phyloP scores from a whole-genome alignment of 2,329 filamentous ascomycete species.

The Clonostachys rosea region DNA sequence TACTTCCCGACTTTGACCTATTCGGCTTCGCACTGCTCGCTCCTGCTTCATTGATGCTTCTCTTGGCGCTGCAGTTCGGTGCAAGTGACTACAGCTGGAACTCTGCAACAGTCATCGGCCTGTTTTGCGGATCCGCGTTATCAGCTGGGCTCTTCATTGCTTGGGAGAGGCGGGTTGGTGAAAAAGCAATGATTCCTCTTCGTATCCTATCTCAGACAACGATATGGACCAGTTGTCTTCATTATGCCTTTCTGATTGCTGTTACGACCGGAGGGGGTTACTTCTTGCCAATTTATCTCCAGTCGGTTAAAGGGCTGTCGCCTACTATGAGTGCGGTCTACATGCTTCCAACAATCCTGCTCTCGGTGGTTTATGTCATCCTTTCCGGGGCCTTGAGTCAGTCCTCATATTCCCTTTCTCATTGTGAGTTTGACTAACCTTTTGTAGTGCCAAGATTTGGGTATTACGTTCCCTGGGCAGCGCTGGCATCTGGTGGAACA shows the following conservation, averaged over 20 bases:
- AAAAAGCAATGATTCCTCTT: slow-evolving; percentile 27
- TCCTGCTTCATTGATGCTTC: slow-evolving; percentile 30
- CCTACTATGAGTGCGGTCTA: slow-evolving; percentile 29
- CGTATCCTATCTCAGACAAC: slow-evolving; percentile 5
- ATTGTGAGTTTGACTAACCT: slow-evolving; percentile 9
- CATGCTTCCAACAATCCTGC: slow-evolving; percentile 32
- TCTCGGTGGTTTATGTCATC: slow-evolving; percentile 27
- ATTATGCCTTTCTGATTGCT: slow-evolving; percentile 30
- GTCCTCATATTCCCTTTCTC: slow-evolving; percentile 7
- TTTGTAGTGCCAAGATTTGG: neutral
- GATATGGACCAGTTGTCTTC: slow-evolving; percentile 24
- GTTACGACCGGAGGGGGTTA: slow-evolving; percentile 34
- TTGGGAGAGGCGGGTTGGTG: slow-evolving; percentile 26
- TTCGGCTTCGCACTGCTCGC: slow-evolving; percentile 36
- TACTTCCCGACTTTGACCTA: slow-evolving; percentile 26
- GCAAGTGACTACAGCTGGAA: slow-evolving; percentile 22
- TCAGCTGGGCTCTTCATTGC: slow-evolving; percentile 17
- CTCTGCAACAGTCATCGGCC: slow-evolving; percentile 25
- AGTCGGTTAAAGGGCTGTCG: slow-evolving; percentile 32
- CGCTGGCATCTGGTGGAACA: slow-evolving; percentile 27
- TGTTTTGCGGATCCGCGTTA: slow-evolving; percentile 22
- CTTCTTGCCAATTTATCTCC: slow-evolving; percentile 42
- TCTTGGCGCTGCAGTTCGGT: slow-evolving; percentile 40
- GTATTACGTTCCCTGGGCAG: slow-evolving; percentile 10
- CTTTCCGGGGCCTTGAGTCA: slow-evolving; percentile 23